phyloP scores from a whole-genome alignment of 2,329 filamentous ascomycete species.

The Cadophora malorum region DNA sequence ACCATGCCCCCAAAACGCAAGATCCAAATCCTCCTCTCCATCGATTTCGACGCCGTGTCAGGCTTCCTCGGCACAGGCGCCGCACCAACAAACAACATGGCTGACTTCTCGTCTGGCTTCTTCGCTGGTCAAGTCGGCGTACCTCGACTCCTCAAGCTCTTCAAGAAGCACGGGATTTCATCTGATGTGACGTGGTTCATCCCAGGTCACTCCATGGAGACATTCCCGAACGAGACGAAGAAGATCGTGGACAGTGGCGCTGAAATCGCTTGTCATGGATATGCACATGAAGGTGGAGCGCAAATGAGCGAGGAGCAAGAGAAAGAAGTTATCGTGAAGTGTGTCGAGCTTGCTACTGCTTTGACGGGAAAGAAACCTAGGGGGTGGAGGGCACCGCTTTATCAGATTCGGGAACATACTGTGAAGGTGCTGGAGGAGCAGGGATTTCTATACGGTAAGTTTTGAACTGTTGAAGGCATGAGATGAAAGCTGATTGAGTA shows the following conservation, averaged over 20 bases:
- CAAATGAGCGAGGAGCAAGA: constrained; percentile 57
- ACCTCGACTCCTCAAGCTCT: constrained; percentile 59
- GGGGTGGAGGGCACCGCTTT: constrained; percentile 59
- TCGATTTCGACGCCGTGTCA: constrained; percentile 58
- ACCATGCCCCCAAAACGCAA: constrained; percentile 26
- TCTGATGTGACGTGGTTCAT: constrained; percentile 65
- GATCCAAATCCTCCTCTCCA: constrained; percentile 35
- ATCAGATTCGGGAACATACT: constrained; percentile 56
- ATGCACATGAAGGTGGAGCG: constrained; percentile 45
- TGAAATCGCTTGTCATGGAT: constrained; percentile 52
- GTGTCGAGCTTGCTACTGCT: constrained; percentile 51
- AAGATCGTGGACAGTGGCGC: constrained; percentile 58
- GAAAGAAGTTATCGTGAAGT: constrained; percentile 55
- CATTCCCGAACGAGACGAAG: constrained; percentile 58
- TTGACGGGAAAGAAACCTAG: constrained; percentile 53
- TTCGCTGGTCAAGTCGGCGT: constrained; percentile 54
- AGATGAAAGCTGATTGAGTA: too few species aligned
- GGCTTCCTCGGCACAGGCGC: constrained; percentile 64
- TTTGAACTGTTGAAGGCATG: too few species aligned
- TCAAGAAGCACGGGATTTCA: constrained; percentile 57
- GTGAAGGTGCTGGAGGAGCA: constrained; percentile 55
- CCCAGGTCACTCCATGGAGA: constrained; percentile 64
- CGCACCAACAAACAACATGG: constrained; percentile 56
- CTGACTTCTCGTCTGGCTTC: constrained; percentile 55
- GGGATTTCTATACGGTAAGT: constrained; percentile 52